Conservation (phyloP, 768 basidiomycete species). For the Lentinula guzmanii region DNA sequence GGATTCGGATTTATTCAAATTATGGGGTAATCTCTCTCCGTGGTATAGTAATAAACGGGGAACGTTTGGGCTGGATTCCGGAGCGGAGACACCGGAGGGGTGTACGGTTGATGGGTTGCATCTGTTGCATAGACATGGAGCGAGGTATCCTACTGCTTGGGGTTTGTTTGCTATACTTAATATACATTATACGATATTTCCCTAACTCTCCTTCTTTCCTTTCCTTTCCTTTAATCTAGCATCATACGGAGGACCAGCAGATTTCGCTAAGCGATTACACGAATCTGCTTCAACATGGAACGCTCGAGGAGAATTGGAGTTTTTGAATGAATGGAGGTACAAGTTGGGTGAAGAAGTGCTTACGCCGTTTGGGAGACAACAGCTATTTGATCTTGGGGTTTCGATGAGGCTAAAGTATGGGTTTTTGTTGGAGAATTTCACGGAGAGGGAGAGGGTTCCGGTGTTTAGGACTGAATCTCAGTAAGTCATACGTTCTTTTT, state of each 20-base stretch:
- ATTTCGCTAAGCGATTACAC: constrained; percentile 51
- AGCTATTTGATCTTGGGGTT: constrained; percentile 72
- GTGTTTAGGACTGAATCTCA: constrained; percentile 79
- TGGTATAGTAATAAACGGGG: constrained; percentile 72
- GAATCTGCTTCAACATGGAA: constrained; percentile 52
- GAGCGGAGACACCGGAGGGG: constrained; percentile 60
- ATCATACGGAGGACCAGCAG: constrained; percentile 56
- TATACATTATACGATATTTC: background rate
- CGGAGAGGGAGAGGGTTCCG: constrained; percentile 52
- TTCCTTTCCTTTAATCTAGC: constrained; percentile 29
- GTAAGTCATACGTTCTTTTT: constrained; percentile 24
- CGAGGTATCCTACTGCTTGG: constrained; percentile 62
- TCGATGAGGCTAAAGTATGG: constrained; percentile 77
- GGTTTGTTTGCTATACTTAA: constrained; percentile 31
- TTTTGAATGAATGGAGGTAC: constrained; percentile 87
- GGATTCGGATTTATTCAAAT: constrained; percentile 43
- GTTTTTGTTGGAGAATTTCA: constrained; percentile 68
- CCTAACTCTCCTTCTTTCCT: background rate
- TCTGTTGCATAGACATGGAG: constrained; percentile 79
- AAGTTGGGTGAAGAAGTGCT: constrained; percentile 87
- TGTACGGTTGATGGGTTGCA: constrained; percentile 73
- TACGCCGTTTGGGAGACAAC: constrained; percentile 87
- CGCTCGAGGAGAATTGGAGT: constrained; percentile 58
- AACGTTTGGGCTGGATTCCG: constrained; percentile 69
- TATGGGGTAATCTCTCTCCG: constrained; percentile 83